These are phyloP conservation scores for Torrubiella hemipterigena DNA, from an alignment of 2,329 filamentous ascomycete genomes.

Conservation along the genomic window DNA sequence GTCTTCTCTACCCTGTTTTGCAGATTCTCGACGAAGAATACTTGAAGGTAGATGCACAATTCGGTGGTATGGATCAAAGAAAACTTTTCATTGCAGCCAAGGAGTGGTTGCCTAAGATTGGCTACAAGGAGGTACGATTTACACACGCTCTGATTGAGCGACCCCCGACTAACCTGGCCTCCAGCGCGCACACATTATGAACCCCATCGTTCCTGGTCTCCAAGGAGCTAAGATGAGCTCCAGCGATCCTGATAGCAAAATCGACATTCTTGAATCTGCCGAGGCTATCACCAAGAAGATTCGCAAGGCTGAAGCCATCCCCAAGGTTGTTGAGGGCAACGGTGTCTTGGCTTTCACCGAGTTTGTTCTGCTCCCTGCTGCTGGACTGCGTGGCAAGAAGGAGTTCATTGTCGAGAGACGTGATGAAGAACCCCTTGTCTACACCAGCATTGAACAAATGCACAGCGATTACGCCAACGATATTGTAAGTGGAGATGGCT, in stretches of 20 bases:
- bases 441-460: conserved; percentile 63
- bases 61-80: conserved; percentile 70
- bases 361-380: conserved; percentile 70
- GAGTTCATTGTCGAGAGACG: conserved; percentile 59
- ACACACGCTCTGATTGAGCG: background rate
- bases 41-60: conserved; percentile 77
- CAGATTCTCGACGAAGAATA: conserved; percentile 88
- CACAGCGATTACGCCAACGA: conserved; percentile 73
- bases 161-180: conserved; percentile 5
- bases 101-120: conserved; percentile 74
- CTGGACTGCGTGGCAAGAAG: conserved; percentile 46
- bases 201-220: conserved; percentile 82
- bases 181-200: conserved; percentile 25
- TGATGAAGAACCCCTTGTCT: conserved; percentile 65
- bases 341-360: conserved; percentile 80
- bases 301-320: conserved; percentile 70
- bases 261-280: conserved; percentile 75
- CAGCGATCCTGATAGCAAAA: conserved; percentile 71
- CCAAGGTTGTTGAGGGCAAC: conserved; percentile 69
- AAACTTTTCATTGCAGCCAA: conserved; percentile 82
- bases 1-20: conserved; percentile 36
- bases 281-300: conserved; percentile 73
- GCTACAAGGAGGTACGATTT: conserved; percentile 53
- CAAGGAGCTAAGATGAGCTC: conserved; percentile 78
- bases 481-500: conserved; percentile 39